These are phyloP conservation scores for Ophiostoma sp. DNA, from an alignment of 2,329 filamentous ascomycete genomes.

Conservation along the genomic window DNA sequence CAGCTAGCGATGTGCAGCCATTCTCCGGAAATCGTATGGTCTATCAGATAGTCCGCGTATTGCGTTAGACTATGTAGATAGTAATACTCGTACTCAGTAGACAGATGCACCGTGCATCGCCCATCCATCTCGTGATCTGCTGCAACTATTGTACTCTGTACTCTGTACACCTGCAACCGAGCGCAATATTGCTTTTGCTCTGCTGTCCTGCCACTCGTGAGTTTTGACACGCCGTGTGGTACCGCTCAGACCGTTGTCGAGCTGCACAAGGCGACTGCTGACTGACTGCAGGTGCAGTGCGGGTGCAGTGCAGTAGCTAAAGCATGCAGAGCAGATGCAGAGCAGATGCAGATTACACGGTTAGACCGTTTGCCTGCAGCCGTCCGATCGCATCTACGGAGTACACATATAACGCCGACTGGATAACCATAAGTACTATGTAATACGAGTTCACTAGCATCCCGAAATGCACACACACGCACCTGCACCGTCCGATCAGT, in stretches of 20 bases:
- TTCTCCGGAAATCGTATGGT: background rate
- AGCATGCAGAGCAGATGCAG: background rate
- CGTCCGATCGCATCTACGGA: background rate
- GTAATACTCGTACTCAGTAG: too few relatives aligned
- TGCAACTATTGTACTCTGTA: background rate
- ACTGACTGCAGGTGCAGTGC: background rate
- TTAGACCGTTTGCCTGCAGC: background rate
- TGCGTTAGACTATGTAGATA: background rate
- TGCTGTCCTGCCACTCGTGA: background rate
- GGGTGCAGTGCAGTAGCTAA: background rate
- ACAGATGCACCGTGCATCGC: background rate
- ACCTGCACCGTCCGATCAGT: background rate
- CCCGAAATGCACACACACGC: background rate
- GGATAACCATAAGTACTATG: background rate
- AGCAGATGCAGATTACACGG: background rate
- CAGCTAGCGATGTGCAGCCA: background rate
- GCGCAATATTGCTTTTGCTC: background rate
- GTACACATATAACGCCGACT: background rate
- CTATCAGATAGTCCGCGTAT: background rate
- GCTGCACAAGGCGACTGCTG: background rate
- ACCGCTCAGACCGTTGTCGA: constrained; percentile 2
- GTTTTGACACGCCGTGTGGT: background rate
- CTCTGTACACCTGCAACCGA: background rate
- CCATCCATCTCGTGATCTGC: background rate
- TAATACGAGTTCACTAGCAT: background rate